These are phyloP conservation scores for Cystobasidium tubakii DNA, from an alignment of 768 basidiomycete species.

Conservation along the genomic window DNA sequence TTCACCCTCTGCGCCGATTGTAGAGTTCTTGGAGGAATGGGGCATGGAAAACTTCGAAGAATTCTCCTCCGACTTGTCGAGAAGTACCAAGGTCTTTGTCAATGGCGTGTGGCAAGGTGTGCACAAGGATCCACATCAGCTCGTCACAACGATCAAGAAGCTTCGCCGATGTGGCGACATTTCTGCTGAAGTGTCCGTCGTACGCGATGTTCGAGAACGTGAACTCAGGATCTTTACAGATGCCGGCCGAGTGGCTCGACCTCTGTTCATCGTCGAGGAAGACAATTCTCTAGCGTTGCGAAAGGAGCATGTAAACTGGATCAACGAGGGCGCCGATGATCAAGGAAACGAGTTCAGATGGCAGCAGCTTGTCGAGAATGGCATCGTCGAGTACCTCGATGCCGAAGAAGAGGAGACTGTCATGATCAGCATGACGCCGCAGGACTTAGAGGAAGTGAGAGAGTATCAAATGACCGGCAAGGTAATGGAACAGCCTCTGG, in stretches of 20 bases:
- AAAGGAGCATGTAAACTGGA: slow-evolving; percentile 68
- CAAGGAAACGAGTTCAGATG: slow-evolving; percentile 59
- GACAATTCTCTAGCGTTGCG: slow-evolving; percentile 55
- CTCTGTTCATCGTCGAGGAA: slow-evolving; percentile 78
- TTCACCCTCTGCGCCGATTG: slow-evolving; percentile 87
- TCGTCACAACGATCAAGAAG: slow-evolving; percentile 88
- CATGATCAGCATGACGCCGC: slow-evolving; percentile 98
- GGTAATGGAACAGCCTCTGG: slow-evolving; percentile 53
- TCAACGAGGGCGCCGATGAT: slow-evolving; percentile 54
- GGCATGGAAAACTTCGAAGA: slow-evolving; percentile 91
- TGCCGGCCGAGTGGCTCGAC: slow-evolving; percentile 91
- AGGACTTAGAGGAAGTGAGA: slow-evolving; percentile 82
- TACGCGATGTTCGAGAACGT: slow-evolving; percentile 92
- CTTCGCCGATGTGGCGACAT: slow-evolving; percentile 90
- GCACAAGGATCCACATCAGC: slow-evolving; percentile 84
- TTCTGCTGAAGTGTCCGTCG: slow-evolving; percentile 90
- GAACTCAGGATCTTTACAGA: slow-evolving; percentile 93
- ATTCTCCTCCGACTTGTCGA: slow-evolving; percentile 59
- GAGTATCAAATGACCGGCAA: slow-evolving; percentile 55
- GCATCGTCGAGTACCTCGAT: slow-evolving; percentile 87
- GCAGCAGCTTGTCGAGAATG: slow-evolving; percentile 75
- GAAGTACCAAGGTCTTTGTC: slow-evolving; percentile 84
- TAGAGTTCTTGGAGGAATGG: slow-evolving; percentile 98
- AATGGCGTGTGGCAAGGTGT: slow-evolving; percentile 99
- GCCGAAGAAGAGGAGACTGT: slow-evolving; percentile 99